These are phyloP conservation scores for Phytophthora sojae DNA, from an alignment of 352 stramenopile genomes.

Conservation along the genomic window DNA sequence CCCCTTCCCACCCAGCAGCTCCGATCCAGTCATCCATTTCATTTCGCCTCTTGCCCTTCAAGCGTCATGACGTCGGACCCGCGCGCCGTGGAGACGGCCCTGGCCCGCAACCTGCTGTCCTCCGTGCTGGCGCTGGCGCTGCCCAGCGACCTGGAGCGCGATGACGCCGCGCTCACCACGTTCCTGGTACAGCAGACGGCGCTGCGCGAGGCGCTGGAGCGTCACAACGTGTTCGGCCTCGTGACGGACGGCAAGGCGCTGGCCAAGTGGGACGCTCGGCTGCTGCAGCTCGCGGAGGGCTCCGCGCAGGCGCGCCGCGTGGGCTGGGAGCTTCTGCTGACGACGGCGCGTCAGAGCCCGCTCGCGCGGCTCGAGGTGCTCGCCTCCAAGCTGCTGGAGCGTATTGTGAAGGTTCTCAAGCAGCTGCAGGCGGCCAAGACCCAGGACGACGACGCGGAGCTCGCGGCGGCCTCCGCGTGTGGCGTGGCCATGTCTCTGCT, in stretches of 20 bases:
- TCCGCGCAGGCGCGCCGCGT: conserved; percentile 43
- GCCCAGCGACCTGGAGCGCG: conserved; percentile 58
- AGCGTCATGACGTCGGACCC: conserved; percentile 19
- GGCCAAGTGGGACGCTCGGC: conserved; percentile 71
- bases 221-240: conserved; percentile 81
- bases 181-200: conserved; percentile 67
- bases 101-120: conserved; percentile 84
- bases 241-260: conserved; percentile 80
- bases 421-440: conserved; percentile 48
- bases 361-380: conserved; percentile 67
- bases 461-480: conserved; percentile 47
- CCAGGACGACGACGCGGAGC: conserved; percentile 37
- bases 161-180: conserved; percentile 40
- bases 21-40: conserved; percentile 22
- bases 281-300: conserved; percentile 66
- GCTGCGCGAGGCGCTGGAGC: conserved; percentile 52
- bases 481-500: conserved; percentile 57
- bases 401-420: conserved; percentile 75
- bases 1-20: conserved; percentile 13
- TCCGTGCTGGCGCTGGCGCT: conserved; percentile 80
- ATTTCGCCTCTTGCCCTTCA: conserved; percentile 4
- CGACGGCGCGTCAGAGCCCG: conserved; percentile 65
- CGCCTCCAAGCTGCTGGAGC: conserved; percentile 65
- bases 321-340: conserved; percentile 67
- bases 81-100: conserved; percentile 32